Evolutionary conservation across 345 rosid species (phyloP).

Genomic region (Cardiospermum halicacabum): DNA sequence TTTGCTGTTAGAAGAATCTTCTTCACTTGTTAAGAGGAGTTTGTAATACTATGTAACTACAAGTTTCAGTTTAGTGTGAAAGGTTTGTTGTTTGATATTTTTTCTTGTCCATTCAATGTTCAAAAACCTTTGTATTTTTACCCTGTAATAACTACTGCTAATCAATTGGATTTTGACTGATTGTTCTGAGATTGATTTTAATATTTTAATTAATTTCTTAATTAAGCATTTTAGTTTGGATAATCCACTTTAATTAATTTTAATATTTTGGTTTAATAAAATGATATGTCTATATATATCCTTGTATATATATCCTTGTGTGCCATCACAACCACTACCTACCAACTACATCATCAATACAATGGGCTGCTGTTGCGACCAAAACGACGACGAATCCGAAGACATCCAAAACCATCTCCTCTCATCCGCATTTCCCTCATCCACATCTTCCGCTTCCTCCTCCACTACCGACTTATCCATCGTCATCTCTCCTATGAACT

Average conservation of each 20-base stretch:
- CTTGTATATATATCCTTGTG: too few species aligned
- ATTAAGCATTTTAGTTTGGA: too few species aligned
- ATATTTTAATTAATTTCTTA: too few species aligned
- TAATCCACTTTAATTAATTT: too few species aligned
- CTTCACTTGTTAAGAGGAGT: background rate
- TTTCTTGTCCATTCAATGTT: too few species aligned
- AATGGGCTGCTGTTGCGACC: slow-evolving; percentile 52
- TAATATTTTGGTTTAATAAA: too few species aligned
- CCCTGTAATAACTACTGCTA: too few species aligned
- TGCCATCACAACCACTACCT: background rate
- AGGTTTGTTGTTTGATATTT: too few species aligned
- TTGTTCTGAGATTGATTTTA: too few species aligned
- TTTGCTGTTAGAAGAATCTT: background rate
- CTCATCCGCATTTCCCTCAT: slow-evolving; percentile 11
- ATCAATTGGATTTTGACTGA: too few species aligned
- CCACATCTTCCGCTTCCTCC: slow-evolving; percentile 5
- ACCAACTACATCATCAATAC: background rate
- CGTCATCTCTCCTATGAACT: slow-evolving; percentile 50
- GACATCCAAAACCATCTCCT: slow-evolving; percentile 14
- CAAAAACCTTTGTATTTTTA: too few species aligned
- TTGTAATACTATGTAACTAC: background rate
- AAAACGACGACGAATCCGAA: slow-evolving; percentile 30
- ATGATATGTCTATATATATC: background rate
- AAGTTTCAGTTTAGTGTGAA: too few species aligned
- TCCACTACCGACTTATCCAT: slow-evolving; percentile 6